phyloP scores from a whole-genome alignment of 352 stramenopile genomes.

The Phytophthora melonis region DNA sequence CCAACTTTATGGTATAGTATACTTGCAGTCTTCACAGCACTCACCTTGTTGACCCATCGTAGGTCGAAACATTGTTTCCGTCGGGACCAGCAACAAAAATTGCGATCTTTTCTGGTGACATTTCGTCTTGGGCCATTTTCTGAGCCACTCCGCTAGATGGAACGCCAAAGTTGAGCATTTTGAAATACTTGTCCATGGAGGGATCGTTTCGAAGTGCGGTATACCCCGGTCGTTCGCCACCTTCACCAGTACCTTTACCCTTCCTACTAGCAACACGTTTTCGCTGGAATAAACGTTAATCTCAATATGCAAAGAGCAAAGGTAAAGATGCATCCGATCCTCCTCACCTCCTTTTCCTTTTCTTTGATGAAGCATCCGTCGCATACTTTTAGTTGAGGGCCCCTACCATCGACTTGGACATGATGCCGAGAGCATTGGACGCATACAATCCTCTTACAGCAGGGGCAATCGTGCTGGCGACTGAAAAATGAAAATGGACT shows the following conservation, averaged over 20 bases:
- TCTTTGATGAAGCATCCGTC: conserved; percentile 82
- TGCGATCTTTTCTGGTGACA: conserved; percentile 61
- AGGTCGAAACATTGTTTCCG: conserved; percentile 24
- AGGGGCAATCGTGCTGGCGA: conserved; percentile 60
- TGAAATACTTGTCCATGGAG: conserved; percentile 89
- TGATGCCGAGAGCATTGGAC: conserved; percentile 69
- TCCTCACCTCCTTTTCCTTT: conserved; percentile 65
- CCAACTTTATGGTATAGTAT: not conserved
- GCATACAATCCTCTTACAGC: conserved; percentile 64
- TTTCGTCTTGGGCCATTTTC: conserved; percentile 87
- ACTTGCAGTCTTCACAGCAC: not conserved
- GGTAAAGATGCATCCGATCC: not conserved
- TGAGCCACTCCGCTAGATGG: conserved; percentile 69
- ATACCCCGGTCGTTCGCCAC: conserved; percentile 59
- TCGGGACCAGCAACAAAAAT: conserved; percentile 66
- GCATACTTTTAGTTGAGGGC: conserved; percentile 62
- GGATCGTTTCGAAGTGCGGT: conserved; percentile 61
- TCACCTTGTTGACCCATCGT: conserved; percentile 17
- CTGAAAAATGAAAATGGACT: conserved; percentile 80
- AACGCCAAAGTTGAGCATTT: conserved; percentile 85
- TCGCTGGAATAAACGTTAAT: conserved; percentile 41
- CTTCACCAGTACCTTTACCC: conserved; percentile 7
- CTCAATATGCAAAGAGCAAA: conserved; percentile 2
- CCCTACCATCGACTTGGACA: conserved; percentile 51
- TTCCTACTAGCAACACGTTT: conserved; percentile 43